phyloP scores from a whole-genome alignment of 2,329 filamentous ascomycete species.

The Venturia asperata region DNA sequence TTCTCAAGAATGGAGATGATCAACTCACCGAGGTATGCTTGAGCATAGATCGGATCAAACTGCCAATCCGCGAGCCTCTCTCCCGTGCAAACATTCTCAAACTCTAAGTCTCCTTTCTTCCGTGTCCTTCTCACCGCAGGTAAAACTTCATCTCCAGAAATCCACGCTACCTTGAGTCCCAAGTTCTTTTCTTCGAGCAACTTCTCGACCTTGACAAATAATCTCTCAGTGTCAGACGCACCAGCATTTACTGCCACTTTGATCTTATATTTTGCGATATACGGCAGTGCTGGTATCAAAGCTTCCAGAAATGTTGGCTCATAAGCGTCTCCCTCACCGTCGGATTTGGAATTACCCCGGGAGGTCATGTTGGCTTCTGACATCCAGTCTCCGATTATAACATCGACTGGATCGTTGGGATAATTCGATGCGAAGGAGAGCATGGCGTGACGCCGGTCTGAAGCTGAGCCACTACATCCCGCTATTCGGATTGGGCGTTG shows the following conservation, averaged over 20 bases:
- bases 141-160: slow-evolving; percentile 39
- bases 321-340: slow-evolving; percentile 37
- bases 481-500: slow-evolving; percentile 20
- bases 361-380: slow-evolving; percentile 48
- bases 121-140: slow-evolving; percentile 31
- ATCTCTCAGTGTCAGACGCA: slow-evolving; percentile 28
- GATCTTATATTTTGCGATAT: slow-evolving; percentile 29
- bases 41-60: slow-evolving; percentile 32
- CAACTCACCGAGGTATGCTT: slow-evolving; percentile 35
- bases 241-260: slow-evolving; percentile 33
- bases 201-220: slow-evolving; percentile 26
- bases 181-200: slow-evolving; percentile 26
- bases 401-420: slow-evolving; percentile 28
- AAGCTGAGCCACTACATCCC: slow-evolving; percentile 30
- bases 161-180: slow-evolving; percentile 32
- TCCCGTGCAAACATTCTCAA: slow-evolving; percentile 35
- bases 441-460: slow-evolving; percentile 31
- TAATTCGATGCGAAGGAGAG: slow-evolving; percentile 27
- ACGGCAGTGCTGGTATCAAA: slow-evolving; percentile 34
- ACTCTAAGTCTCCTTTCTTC: slow-evolving; percentile 31
- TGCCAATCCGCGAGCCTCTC: slow-evolving; percentile 32
- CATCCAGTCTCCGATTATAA: slow-evolving; percentile 42
- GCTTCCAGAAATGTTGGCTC: slow-evolving; percentile 48
- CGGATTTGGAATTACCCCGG: slow-evolving; percentile 23
- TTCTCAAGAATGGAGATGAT: background rate